Percentiles rank a stretch among this genome's conserved stretches.
phyloP scores from a whole-genome alignment of 352 stramenopile species.

The Pythium chondricola region DNA sequence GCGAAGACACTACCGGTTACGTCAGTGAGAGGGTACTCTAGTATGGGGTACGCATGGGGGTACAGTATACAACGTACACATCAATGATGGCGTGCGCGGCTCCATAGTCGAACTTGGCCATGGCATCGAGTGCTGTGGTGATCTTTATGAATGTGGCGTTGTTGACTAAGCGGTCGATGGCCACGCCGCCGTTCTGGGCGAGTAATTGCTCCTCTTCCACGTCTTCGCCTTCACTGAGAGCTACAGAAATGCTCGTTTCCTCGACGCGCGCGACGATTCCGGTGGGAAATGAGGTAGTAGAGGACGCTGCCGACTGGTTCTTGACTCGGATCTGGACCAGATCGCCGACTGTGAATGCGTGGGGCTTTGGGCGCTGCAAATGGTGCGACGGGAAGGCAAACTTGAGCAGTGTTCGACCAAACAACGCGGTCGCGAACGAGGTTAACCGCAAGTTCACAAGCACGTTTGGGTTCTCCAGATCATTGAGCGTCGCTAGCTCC shows the following conservation, averaged over 20 bases:
- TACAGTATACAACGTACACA: conserved; percentile 27
- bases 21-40: too few species aligned
- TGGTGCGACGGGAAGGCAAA: conserved; percentile 39
- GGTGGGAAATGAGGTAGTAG: conserved; percentile 26
- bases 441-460: conserved; percentile 39
- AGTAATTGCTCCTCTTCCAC: conserved; percentile 44
- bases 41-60: not conserved
- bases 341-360: conserved; percentile 82
- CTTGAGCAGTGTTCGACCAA: conserved; percentile 56
- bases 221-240: conserved; percentile 44
- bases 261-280: conserved; percentile 64
- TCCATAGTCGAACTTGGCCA: conserved; percentile 60
- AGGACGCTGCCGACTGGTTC: not conserved
- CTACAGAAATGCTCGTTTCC: conserved; percentile 52
- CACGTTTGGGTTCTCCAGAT: conserved; percentile 65
- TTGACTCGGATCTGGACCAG: conserved; percentile 71
- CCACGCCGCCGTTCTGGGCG: conserved; percentile 20
- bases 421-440: conserved; percentile 47
- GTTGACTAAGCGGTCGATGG: conserved; percentile 81
- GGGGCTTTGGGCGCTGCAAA: conserved; percentile 46
- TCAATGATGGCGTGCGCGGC: conserved; percentile 55
- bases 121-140: conserved; percentile 44
- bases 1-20: conserved; percentile 48
- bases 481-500: conserved; percentile 45
- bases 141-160: conserved; percentile 83